Conservation (phyloP, 306 rosid species). For the Vigna trinervia region DNA sequence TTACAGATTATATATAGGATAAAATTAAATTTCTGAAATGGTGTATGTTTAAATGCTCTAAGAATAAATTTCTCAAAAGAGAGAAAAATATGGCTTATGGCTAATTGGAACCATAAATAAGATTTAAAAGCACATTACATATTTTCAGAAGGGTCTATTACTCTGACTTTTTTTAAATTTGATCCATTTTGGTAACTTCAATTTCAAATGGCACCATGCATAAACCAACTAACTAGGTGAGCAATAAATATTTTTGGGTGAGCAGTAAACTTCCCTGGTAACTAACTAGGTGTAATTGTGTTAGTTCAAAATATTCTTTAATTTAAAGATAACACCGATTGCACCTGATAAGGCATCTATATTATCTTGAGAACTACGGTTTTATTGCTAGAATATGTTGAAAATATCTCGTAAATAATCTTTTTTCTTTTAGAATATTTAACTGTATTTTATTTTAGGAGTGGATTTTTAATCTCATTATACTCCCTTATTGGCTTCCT, state of each 20-base stretch:
- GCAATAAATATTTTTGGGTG: not conserved
- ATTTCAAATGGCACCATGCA: too few relatives aligned
- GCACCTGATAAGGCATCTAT: constrained; percentile 19
- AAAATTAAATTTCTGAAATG: too few relatives aligned
- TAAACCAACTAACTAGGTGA: too few relatives aligned
- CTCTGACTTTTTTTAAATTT: too few relatives aligned
- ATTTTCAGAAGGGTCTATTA: too few relatives aligned
- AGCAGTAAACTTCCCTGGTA: not conserved
- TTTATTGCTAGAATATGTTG: constrained; percentile 21
- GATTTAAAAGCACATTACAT: too few relatives aligned
- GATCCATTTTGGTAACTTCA: too few relatives aligned
- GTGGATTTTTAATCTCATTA: not conserved
- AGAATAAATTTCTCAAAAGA: too few relatives aligned
- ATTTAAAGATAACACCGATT: not conserved
- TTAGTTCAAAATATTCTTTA: not conserved
- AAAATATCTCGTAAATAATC: not conserved
- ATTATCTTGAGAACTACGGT: constrained; percentile 3
- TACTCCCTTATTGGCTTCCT: not conserved
- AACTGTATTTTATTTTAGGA: not conserved
- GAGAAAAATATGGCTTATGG: too few relatives aligned
- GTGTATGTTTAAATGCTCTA: too few relatives aligned
- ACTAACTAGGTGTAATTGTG: not conserved
- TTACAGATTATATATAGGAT: too few relatives aligned
- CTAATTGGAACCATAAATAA: too few relatives aligned
- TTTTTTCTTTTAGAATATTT: not conserved